These are phyloP conservation scores for Astrothelium macrocarpum DNA, from an alignment of 495 filamentous ascomycete species.

Conservation along the genomic window DNA sequence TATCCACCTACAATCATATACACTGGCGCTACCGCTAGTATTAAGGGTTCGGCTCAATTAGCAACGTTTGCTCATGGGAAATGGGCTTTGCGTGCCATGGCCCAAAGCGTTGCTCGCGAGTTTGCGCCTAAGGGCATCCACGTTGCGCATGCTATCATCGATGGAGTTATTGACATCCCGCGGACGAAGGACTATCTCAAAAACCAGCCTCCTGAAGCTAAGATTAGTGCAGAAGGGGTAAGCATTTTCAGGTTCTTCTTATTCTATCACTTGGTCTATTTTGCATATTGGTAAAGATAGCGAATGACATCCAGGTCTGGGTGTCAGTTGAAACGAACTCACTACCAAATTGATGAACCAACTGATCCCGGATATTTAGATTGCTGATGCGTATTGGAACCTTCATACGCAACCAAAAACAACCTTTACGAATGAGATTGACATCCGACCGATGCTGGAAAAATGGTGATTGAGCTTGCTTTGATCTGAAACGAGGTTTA, in stretches of 20 bases:
- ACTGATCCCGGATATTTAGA: slow-evolving; percentile 39
- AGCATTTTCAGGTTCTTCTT: slow-evolving; percentile 32
- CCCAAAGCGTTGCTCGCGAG: slow-evolving; percentile 72
- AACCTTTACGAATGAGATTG: slow-evolving; percentile 75
- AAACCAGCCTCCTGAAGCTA: slow-evolving; percentile 54
- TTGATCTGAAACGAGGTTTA: background rate
- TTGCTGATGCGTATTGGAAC: slow-evolving; percentile 84
- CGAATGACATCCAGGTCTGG: too few species aligned
- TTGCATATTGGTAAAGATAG: too few species aligned
- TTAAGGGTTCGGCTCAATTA: slow-evolving; percentile 64
- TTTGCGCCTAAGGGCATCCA: slow-evolving; percentile 87
- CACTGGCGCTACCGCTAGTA: slow-evolving; percentile 76
- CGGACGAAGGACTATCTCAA: slow-evolving; percentile 51
- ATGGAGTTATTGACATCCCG: slow-evolving; percentile 82
- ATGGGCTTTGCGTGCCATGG: slow-evolving; percentile 68
- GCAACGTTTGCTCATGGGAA: slow-evolving; percentile 68
- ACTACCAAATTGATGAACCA: too few species aligned
- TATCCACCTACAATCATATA: slow-evolving; percentile 76
- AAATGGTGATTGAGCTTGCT: slow-evolving; percentile 44
- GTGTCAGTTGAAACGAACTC: too few species aligned
- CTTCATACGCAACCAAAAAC: slow-evolving; percentile 76
- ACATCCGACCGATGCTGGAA: slow-evolving; percentile 71
- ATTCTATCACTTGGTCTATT: too few species aligned
- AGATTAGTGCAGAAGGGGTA: slow-evolving; percentile 72
- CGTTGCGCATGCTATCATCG: slow-evolving; percentile 75